Conservation (phyloP, 179 eudicot genomes). For the Vitellaria paradoxa region DNA sequence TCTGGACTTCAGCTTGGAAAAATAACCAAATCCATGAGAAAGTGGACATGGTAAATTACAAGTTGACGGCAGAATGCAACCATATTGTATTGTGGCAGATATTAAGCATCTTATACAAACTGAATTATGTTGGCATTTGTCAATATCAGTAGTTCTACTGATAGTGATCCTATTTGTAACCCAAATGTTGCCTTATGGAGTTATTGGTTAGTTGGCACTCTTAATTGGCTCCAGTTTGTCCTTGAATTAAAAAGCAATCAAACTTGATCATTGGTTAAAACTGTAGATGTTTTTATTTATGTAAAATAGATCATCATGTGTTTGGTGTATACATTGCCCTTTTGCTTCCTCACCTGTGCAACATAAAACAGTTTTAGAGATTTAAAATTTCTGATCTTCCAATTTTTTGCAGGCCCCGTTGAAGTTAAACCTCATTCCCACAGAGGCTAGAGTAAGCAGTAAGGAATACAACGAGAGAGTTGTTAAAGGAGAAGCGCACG, state of each 20-base stretch:
- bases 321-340: not conserved
- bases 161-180: too few species aligned
- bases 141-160: too few species aligned
- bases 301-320: not conserved
- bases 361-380: not conserved
- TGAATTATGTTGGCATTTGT: too few species aligned
- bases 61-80: too few species aligned
- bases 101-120: too few species aligned
- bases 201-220: too few species aligned
- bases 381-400: not conserved
- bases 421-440: conserved; percentile 56
- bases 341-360: not conserved
- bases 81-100: too few species aligned
- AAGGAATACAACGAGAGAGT: conserved; percentile 62
- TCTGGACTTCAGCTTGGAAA: not conserved
- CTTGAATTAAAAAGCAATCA: not conserved
- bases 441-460: conserved; percentile 80
- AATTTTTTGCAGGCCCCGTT: conserved; percentile 62
- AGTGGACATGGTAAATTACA: not conserved
- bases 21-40: not conserved
- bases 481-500: conserved; percentile 53
- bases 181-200: too few species aligned
- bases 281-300: not conserved
- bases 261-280: not conserved
- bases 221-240: not conserved